Evolutionary conservation across 768 basidiomycete species (phyloP), one percentile per base, ranked within the genome.

Genomic region (Psilocybe azurescens): DNA sequence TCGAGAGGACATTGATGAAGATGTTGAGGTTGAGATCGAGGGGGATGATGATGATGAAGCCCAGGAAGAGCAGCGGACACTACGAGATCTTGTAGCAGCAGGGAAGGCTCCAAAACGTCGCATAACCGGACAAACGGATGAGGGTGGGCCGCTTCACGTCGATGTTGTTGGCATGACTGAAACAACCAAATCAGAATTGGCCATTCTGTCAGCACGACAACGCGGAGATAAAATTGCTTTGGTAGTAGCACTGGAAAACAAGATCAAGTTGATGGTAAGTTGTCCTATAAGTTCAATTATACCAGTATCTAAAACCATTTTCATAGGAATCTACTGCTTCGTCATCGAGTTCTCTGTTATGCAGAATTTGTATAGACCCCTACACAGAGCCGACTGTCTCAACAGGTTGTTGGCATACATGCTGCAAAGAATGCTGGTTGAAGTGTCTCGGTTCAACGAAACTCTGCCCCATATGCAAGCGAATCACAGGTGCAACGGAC

Each of bases 341-440:
- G 0, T 76, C 81, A 8, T 78, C 83, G 14, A 75, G 79, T 4
- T 75, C 79, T 14, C 64, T 80, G 11, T 72, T 86, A 1, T 94
- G 92, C 73, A 88, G 93, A 18, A 91, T 94, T 58, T 94, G 92
- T 68, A 74, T 94, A 14, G 92, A 93, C 52, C 82, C 88, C 1
- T 93, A 93, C 67, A 82, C 77, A 0, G 93, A 94, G 63, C 89
- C 92, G 0, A 92, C 91, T 0, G 84, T 88, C 8, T 92, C 90
- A 13, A 92, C 90, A 0, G 91, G 91, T 6, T 94, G 92, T 72
- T 94, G 93, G 93, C 92, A 94, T 70, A 90, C 90, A 0, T 93
- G 89, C 65, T 94, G 92, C 70, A 80, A 86, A 48, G 86, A 86
- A 68, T 94, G 92, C 73, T 94, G 92, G 92, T 74, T 94, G 36